Evolutionary conservation across 2,329 filamentous ascomycete genomes (phyloP), one percentile per base, ranked within the genome.

Genomic region (Hypoxylon sp.): DNA sequence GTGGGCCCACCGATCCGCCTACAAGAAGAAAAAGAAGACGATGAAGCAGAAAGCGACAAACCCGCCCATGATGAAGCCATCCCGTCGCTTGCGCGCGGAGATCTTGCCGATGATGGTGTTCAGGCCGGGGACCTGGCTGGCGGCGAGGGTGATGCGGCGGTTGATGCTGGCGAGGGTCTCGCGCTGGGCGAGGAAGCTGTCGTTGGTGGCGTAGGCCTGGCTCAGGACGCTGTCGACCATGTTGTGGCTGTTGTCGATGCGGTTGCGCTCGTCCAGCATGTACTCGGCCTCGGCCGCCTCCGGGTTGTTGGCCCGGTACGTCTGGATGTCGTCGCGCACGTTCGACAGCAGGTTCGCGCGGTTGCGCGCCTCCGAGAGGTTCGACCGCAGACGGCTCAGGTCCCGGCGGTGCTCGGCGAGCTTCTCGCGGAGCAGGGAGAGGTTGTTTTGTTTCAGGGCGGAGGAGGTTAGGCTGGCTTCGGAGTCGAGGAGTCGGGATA

Each of bases 141-240:
- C 94, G 19, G 92, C 93, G 23, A 88, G 79, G 3, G 90, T 91
- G 71, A 99, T 97, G 57, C 93, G 82, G 56, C 93, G 80, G 71
- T 97, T 96, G 67, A 99, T 93, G 70, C 83, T 95, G 32, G 87
- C 83, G 56, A 99, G 74, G 17, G 88, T 93, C 77, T 97, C 92
- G 55, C 92, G 81, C 78, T 99, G 94, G 47, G 91, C 67, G 9
- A 83, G 80, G 70, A 99, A 97, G 71, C 80, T 92, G 75, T 97
- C 91, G 69, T 96, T 95, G 43, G 97, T 91, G 7, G 93, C 92
- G 74, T 99, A 99, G 5, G 94, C 94, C 76, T 97, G 94, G 68
- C 88, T 92, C 52, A 99, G 79, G 23, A 99, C 91, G 57, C 84
- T 89, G 71, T 99, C 94, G 36, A 91, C 88, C 78, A 96, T 86